Evolutionary conservation across 2,329 filamentous ascomycete species (phyloP).

Genomic region (Nectriaceae sp.): DNA sequence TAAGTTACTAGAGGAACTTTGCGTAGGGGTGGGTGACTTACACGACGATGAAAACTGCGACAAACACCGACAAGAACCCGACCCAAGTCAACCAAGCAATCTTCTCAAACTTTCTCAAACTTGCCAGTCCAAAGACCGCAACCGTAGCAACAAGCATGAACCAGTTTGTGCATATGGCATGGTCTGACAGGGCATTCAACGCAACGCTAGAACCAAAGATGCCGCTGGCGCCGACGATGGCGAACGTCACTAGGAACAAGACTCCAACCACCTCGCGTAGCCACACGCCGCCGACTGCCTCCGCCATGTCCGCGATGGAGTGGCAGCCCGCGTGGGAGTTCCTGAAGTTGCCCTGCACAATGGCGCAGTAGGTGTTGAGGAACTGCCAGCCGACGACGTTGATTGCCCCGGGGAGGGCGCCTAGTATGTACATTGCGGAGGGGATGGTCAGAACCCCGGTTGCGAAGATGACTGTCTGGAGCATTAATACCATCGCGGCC

Average conservation of each 20-base stretch:
- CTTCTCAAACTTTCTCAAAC: conserved; percentile 59
- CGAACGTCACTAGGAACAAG: conserved; percentile 58
- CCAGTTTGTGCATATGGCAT: conserved; percentile 60
- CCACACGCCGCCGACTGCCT: conserved; percentile 53
- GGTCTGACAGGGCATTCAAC: conserved; percentile 60
- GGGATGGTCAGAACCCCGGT: conserved; percentile 46
- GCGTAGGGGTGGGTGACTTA: conserved; percentile 26
- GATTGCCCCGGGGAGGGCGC: conserved; percentile 44
- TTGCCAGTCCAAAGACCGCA: conserved; percentile 50
- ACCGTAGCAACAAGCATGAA: conserved; percentile 56
- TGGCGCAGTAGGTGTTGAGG: conserved; percentile 42
- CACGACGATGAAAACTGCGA: conserved; percentile 59
- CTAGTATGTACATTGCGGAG: conserved; percentile 43
- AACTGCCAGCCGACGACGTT: conserved; percentile 45
- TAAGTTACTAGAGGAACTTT: neutral
- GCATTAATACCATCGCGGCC: too few relatives aligned
- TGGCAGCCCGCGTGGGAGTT: conserved; percentile 41
- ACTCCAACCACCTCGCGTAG: conserved; percentile 55
- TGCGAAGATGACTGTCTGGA: conserved; percentile 42
- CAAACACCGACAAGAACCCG: conserved; percentile 59
- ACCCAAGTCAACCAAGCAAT: conserved; percentile 64
- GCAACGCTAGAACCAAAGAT: conserved; percentile 61
- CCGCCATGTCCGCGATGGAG: conserved; percentile 49
- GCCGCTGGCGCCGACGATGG: conserved; percentile 57
- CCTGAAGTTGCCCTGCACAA: conserved; percentile 42